phyloP scores from a whole-genome alignment of 148 eudicot species.

The Drosera capensis region DNA sequence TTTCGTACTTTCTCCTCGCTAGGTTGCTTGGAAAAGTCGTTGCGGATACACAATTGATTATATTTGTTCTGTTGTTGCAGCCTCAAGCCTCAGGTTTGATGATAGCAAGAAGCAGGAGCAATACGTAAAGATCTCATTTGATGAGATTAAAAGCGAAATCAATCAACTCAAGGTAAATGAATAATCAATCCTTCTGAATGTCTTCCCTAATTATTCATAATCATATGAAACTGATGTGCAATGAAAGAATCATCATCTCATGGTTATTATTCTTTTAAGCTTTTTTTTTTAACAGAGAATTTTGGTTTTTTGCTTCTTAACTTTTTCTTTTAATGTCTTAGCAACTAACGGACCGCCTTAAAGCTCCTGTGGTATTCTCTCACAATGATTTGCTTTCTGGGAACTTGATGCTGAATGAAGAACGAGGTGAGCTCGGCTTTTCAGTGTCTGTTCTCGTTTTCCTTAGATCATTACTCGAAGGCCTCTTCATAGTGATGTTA shows the following conservation, averaged over 20 bases:
- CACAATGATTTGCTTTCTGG: constrained; percentile 96
- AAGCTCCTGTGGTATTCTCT: constrained; percentile 78
- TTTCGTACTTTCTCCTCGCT: background rate
- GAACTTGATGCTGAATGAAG: constrained; percentile 81
- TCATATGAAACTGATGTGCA: background rate
- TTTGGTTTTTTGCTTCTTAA: too few relatives aligned
- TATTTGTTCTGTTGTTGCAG: constrained; percentile 56
- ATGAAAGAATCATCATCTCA: too few relatives aligned
- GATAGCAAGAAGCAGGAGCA: constrained; percentile 48
- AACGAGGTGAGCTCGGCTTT: constrained; percentile 34
- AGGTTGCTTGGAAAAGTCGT: background rate
- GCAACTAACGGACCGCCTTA: constrained; percentile 53
- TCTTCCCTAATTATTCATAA: background rate
- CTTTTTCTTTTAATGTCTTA: constrained; percentile 23
- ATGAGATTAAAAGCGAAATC: constrained; percentile 47
- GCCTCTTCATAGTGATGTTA: background rate
- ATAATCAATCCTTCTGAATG: constrained; percentile 1
- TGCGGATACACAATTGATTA: too few relatives aligned
- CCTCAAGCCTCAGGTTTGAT: constrained; percentile 61
- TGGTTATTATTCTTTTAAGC: background rate
- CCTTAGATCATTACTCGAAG: background rate
- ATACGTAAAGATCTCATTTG: constrained; percentile 51
- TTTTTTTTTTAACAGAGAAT: too few relatives aligned
- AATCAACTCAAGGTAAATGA: constrained; percentile 51
- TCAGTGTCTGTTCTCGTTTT: background rate